A percentile compares a stretch with the other conserved stretches of the same genome.
These are phyloP conservation scores for Teunomyces stri DNA, from an alignment of 805 yeast genomes.

Conservation along the genomic window DNA sequence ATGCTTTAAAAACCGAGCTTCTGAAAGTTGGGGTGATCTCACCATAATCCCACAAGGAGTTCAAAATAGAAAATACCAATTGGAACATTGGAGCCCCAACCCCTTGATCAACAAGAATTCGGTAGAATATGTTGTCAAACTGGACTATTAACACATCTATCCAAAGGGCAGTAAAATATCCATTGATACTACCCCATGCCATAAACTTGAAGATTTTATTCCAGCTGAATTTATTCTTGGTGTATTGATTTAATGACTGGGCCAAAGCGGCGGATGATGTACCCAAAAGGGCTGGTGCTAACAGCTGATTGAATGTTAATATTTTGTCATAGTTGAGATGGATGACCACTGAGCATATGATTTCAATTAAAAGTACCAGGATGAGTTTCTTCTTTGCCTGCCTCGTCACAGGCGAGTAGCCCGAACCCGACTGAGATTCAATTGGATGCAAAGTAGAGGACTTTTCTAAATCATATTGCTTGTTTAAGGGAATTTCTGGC, in stretches of 20 bases:
- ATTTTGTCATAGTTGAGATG: conserved; percentile 30
- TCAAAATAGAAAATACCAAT: conserved; percentile 45
- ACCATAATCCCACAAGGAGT: conserved; percentile 56
- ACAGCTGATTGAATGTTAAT: conserved; percentile 16
- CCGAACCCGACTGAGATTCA: conserved; percentile 3
- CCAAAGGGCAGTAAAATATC: conserved; percentile 55
- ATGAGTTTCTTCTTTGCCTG: conserved; percentile 14
- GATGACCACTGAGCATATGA: conserved; percentile 21
- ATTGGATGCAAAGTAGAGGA: conserved; percentile 10
- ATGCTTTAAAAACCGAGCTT: conserved; percentile 43
- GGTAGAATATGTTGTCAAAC: conserved; percentile 32
- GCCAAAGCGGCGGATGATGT: conserved; percentile 42
- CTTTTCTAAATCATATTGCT: conserved; percentile 14
- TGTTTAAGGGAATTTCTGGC: conserved; percentile 3
- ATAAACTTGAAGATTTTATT: conserved; percentile 44
- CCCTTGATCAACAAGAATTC: conserved; percentile 52
- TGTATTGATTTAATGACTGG: conserved; percentile 38
- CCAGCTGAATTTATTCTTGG: conserved; percentile 29
- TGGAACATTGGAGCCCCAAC: conserved; percentile 58
- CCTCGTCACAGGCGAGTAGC: neutral
- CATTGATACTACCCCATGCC: conserved; percentile 62
- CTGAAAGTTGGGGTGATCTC: conserved; percentile 32
- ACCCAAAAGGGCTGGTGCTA: conserved; percentile 40
- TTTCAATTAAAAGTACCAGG: conserved; percentile 25
- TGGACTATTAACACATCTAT: conserved; percentile 43